These are phyloP conservation scores for Babesia gibsoni DNA, from an alignment of 169 alveolate genomes.

Conservation along the genomic window DNA sequence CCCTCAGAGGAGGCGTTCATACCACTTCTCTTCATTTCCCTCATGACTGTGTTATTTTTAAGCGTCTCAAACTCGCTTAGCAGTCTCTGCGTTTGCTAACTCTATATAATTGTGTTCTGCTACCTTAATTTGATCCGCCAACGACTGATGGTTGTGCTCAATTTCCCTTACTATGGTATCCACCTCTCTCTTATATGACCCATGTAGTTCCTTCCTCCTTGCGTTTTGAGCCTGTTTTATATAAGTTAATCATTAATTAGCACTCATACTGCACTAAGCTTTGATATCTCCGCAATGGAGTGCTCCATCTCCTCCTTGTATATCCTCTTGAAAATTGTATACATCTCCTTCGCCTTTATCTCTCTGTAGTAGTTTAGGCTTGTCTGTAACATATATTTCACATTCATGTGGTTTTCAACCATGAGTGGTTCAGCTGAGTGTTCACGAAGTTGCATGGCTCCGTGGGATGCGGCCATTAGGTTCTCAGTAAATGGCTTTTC, in stretches of 20 bases:
- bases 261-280: conserved; percentile 14
- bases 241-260: background rate
- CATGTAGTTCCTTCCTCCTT: background rate
- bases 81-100: background rate
- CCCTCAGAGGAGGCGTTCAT: background rate
- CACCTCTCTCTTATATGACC: conserved; percentile 1
- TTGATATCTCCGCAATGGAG: conserved; percentile 26
- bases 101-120: background rate
- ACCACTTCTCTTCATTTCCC: conserved; percentile 5
- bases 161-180: conserved; percentile 17
- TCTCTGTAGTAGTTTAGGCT: conserved; percentile 41
- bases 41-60: conserved; percentile 1
- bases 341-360: conserved; percentile 17
- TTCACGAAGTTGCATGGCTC: conserved; percentile 4
- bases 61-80: conserved; percentile 8
- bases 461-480: conserved; percentile 7
- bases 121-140: conserved; percentile 24
- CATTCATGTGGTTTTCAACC: background rate
- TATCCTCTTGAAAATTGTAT: conserved; percentile 23
- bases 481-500: conserved; percentile 11
- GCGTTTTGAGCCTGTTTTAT: conserved; percentile 13
- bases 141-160: conserved; percentile 19
- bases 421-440: conserved; percentile 34
- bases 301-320: conserved; percentile 40
- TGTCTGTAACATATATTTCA: background rate